phyloP scores from a whole-genome alignment of 495 filamentous ascomycete species.

The Podospora tetraspora region DNA sequence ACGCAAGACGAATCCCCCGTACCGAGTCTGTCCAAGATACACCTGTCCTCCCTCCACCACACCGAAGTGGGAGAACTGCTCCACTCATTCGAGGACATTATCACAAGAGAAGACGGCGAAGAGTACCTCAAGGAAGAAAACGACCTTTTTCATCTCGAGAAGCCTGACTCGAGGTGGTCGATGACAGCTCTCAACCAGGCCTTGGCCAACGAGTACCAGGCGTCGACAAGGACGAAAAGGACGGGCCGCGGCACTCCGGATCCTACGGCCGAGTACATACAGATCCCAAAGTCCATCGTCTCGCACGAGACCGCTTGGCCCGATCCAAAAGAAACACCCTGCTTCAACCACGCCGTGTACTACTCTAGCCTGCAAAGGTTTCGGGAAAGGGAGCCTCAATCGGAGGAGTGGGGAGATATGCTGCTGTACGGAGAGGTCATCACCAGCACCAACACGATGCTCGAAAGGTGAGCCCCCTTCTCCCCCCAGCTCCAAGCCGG shows the following conservation, averaged over 20 bases:
- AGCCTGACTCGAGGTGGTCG: slow-evolving; percentile 57
- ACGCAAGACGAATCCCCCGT: slow-evolving; percentile 61
- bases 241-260: slow-evolving; percentile 35
- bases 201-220: slow-evolving; percentile 25
- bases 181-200: slow-evolving; percentile 32
- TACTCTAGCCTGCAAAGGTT: slow-evolving; percentile 69
- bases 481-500: background rate
- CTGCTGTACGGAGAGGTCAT: slow-evolving; percentile 88
- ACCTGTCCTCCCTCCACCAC: slow-evolving; percentile 68
- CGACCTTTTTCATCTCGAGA: slow-evolving; percentile 77
- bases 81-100: slow-evolving; percentile 58
- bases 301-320: slow-evolving; percentile 67
- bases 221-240: slow-evolving; percentile 16
- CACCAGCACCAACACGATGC: slow-evolving; percentile 89
- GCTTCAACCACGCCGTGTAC: slow-evolving; percentile 79
- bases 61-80: slow-evolving; percentile 63
- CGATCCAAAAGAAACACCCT: slow-evolving; percentile 69
- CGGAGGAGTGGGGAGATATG: slow-evolving; percentile 64
- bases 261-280: slow-evolving; percentile 68
- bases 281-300: slow-evolving; percentile 66
- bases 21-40: slow-evolving; percentile 78
- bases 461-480: slow-evolving; percentile 65
- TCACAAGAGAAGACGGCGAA: slow-evolving; percentile 59
- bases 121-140: slow-evolving; percentile 79
- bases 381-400: slow-evolving; percentile 46